These are phyloP conservation scores for Acanthamoeba lenticulata DNA, from an alignment of 208 protist genomes.

Conservation along the genomic window DNA sequence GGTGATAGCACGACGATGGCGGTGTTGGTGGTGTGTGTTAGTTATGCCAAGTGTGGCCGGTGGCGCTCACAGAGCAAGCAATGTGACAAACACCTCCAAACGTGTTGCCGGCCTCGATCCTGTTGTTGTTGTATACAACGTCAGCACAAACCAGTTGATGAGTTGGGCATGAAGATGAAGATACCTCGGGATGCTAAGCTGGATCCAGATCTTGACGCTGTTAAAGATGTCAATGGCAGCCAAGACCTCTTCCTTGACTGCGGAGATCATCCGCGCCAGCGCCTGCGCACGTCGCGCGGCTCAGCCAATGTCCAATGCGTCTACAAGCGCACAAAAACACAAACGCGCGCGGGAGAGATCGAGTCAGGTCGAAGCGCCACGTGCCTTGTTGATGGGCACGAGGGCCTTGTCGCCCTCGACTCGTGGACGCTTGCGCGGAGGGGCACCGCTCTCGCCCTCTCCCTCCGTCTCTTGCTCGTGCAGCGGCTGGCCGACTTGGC, in stretches of 20 bases:
- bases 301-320: no score
- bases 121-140: background rate
- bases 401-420: background rate
- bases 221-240: background rate
- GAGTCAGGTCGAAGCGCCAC: background rate
- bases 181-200: background rate
- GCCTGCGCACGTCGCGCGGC: background rate
- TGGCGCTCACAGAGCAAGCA: no score
- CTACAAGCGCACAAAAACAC: no score
- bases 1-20: background rate
- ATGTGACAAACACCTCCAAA: conserved; percentile 15
- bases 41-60: no score
- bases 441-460: background rate
- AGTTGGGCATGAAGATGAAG: background rate
- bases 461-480: background rate
- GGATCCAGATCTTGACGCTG: background rate
- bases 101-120: conserved; percentile 33
- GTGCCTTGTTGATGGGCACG: background rate
- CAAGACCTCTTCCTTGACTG: background rate
- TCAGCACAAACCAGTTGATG: background rate
- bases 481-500: background rate
- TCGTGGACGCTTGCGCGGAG: background rate
- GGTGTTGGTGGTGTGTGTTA: no score
- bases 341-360: background rate
- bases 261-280: background rate